Percentiles rank a stretch among this genome's conserved stretches.
Evolutionary conservation across 1,139 yeast species (phyloP).

Genomic region (Candida dubliniensis): DNA sequence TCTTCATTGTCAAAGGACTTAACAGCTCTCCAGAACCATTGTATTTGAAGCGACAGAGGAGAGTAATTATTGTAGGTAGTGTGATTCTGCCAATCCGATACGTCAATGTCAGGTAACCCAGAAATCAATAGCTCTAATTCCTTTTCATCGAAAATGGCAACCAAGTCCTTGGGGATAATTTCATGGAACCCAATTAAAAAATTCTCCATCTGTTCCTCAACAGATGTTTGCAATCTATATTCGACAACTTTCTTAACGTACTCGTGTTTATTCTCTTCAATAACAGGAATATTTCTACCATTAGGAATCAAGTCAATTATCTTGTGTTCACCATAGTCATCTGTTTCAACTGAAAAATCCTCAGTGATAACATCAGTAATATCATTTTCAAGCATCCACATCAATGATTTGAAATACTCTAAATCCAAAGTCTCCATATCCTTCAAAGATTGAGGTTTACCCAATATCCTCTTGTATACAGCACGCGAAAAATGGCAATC

Average conservation of each 20-base stretch:
- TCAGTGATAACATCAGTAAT: slow-evolving; percentile 97
- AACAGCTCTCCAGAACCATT: slow-evolving; percentile 99
- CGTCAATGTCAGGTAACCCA: slow-evolving; percentile 95
- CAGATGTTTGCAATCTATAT: slow-evolving; percentile 79
- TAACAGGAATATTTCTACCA: slow-evolving; percentile 83
- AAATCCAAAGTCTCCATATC: slow-evolving; percentile 95
- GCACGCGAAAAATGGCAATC: slow-evolving; percentile 97
- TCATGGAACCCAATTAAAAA: slow-evolving; percentile 89
- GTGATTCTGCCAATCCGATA: slow-evolving; percentile 92
- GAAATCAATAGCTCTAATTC: slow-evolving; percentile 90
- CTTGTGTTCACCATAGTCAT: slow-evolving; percentile 90
- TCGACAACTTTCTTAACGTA: slow-evolving; percentile 86
- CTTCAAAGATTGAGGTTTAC: slow-evolving; percentile 78
- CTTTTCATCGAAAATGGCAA: slow-evolving; percentile 90
- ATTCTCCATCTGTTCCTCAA: slow-evolving; percentile 83
- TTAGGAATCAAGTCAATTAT: slow-evolving; percentile 74
- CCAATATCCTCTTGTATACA: slow-evolving; percentile 83
- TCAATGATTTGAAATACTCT: slow-evolving; percentile 86
- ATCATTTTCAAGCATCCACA: slow-evolving; percentile 97
- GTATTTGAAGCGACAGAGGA: slow-evolving; percentile 81
- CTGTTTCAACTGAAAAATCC: slow-evolving; percentile 90
- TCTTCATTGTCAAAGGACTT: slow-evolving; percentile 93
- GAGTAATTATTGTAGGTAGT: slow-evolving; percentile 82
- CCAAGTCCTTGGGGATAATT: slow-evolving; percentile 82
- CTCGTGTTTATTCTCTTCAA: slow-evolving; percentile 90